These are phyloP conservation scores for Allium sativum DNA, from an alignment of 106 monocot genomes.

Conservation along the genomic window DNA sequence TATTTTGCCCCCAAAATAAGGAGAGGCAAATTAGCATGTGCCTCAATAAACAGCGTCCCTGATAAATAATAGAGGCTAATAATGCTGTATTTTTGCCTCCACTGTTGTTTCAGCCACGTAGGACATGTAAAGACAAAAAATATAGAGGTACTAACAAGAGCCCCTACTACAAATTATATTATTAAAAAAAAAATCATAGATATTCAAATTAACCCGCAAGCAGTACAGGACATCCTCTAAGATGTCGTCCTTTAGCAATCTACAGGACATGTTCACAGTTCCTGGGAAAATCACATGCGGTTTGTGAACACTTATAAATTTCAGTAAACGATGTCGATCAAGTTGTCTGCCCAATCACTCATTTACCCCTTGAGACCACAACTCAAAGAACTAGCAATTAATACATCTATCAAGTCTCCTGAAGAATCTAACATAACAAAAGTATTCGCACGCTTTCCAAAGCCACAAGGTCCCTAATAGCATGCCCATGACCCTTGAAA, in stretches of 20 bases:
- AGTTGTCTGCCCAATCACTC: constrained; percentile 74
- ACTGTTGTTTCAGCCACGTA: too few relatives aligned
- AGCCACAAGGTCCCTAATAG: constrained; percentile 93
- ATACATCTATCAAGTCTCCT: constrained; percentile 86
- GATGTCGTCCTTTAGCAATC: constrained; percentile 84
- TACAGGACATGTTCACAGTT: constrained; percentile 66
- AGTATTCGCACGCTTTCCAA: constrained; percentile 88
- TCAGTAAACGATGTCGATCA: constrained; percentile 70
- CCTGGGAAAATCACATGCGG: constrained; percentile 82
- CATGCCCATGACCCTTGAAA: constrained; percentile 72
- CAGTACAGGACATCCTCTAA: constrained; percentile 63
- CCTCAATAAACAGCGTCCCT: too few relatives aligned
- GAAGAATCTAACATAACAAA: constrained; percentile 94
- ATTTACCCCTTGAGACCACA: constrained; percentile 64
- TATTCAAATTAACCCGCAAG: too few relatives aligned
- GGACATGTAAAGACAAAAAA: too few relatives aligned
- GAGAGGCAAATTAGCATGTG: too few relatives aligned
- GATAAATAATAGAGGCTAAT: too few relatives aligned
- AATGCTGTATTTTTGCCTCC: too few relatives aligned
- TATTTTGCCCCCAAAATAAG: too few relatives aligned
- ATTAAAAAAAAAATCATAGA: too few relatives aligned
- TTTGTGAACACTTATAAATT: constrained; percentile 84
- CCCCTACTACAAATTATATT: too few relatives aligned
- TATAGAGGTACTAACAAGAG: too few relatives aligned
- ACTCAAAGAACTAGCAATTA: constrained; percentile 81